A percentile compares a stretch with the other conserved stretches of the same genome.
Evolutionary conservation across 2,329 filamentous ascomycete genomes (phyloP).

Genomic region (Paecilomyces dactylethromorphus): DNA sequence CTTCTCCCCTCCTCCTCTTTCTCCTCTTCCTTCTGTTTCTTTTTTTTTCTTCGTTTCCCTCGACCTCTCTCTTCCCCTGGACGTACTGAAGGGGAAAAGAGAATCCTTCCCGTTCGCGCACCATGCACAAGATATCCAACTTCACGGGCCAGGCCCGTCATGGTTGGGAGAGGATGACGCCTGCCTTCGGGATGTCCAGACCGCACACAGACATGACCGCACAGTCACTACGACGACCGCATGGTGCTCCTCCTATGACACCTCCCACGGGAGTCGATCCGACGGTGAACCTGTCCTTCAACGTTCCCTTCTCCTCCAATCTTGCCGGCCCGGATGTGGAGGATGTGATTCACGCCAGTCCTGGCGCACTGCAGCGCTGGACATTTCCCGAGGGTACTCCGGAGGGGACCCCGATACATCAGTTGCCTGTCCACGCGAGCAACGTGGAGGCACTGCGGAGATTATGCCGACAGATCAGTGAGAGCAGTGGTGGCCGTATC

Average conservation of each 20-base stretch:
- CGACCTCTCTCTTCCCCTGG: constrained; percentile 21
- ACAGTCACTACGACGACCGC: constrained; percentile 51
- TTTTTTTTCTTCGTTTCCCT: constrained; percentile 6
- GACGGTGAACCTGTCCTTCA: constrained; percentile 90
- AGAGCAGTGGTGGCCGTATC: constrained; percentile 60
- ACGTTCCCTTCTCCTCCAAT: constrained; percentile 90
- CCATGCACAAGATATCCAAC: constrained; percentile 64
- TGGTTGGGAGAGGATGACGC: constrained; percentile 63
- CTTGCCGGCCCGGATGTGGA: constrained; percentile 87
- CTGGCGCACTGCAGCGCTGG: constrained; percentile 83
- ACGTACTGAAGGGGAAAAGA: constrained; percentile 28
- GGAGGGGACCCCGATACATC: constrained; percentile 76
- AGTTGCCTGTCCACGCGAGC: constrained; percentile 83
- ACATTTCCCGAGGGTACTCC: constrained; percentile 82
- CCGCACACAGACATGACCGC: constrained; percentile 51
- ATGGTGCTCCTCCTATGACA: constrained; percentile 46
- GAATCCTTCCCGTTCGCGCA: constrained; percentile 20
- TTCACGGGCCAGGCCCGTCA: constrained; percentile 60
- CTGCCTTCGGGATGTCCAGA: constrained; percentile 57
- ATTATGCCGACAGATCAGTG: constrained; percentile 75
- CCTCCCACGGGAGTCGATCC: constrained; percentile 67
- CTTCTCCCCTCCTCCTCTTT: neutral
- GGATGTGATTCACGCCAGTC: constrained; percentile 88
- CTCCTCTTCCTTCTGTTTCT: constrained; percentile 3
- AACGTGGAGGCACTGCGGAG: constrained; percentile 74